These are phyloP conservation scores for Rhypophila decipiens DNA, from an alignment of 495 filamentous ascomycete genomes.

Conservation along the genomic window DNA sequence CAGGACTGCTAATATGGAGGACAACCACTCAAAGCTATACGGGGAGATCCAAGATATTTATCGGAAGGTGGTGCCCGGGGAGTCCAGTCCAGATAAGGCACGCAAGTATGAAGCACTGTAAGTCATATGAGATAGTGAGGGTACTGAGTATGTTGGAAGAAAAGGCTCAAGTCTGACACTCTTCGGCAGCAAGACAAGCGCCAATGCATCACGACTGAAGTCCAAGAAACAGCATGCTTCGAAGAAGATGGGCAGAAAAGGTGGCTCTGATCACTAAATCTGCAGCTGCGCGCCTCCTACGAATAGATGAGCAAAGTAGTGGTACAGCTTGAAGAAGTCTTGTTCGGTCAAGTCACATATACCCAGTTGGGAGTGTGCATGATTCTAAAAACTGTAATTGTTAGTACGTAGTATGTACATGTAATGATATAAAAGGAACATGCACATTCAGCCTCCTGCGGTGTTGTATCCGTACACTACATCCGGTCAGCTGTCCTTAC, in stretches of 20 bases:
- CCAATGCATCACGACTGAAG: slow-evolving; percentile 63
- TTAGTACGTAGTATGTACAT: too few relatives aligned
- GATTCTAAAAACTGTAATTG: too few relatives aligned
- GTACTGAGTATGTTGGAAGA: neutral
- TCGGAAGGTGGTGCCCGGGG: slow-evolving; percentile 29
- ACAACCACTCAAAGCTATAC: slow-evolving; percentile 37
- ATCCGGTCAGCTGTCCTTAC: too few relatives aligned
- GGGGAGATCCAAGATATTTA: slow-evolving; percentile 60
- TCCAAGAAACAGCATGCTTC: slow-evolving; percentile 69
- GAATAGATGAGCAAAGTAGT: too few relatives aligned
- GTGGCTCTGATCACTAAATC: slow-evolving; percentile 14
- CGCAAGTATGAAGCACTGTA: slow-evolving; percentile 37
- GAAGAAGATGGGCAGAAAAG: slow-evolving; percentile 70
- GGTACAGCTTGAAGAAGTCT: too few relatives aligned
- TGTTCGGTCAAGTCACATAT: too few relatives aligned
- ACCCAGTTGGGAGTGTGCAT: too few relatives aligned
- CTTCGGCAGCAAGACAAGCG: slow-evolving; percentile 56
- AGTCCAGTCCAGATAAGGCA: slow-evolving; percentile 29
- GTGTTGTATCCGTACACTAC: too few relatives aligned
- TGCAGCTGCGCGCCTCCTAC: too few relatives aligned
- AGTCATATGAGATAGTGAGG: slow-evolving; percentile 4
- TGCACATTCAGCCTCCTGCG: too few relatives aligned
- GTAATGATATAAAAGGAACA: too few relatives aligned
- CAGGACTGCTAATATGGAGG: slow-evolving; percentile 38
- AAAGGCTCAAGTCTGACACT: slow-evolving; percentile 1